Evolutionary conservation across 1,139 yeast genomes (phyloP), one percentile per base, ranked within the genome.

Genomic region (Hyphopichia pseudoburtonii): DNA sequence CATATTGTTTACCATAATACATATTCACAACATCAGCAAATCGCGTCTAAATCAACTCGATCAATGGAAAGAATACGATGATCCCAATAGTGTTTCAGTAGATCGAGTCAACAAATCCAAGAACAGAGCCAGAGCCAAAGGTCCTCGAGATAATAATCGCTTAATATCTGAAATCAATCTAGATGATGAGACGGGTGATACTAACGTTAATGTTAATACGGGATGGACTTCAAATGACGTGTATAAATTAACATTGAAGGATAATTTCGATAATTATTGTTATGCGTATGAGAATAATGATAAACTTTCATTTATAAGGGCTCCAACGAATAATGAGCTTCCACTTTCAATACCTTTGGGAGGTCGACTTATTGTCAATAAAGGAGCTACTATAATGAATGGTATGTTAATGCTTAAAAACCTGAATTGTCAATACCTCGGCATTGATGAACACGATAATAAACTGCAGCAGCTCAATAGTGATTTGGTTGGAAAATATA

Each of bases 291-390:
- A 71, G 44, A 51, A 56, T 37, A 57, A 59, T 35, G 73, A 66
- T 34, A 56, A 57, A 19, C 48, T 71, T 12, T 54, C 57, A 12
- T 71, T 70, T 48, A 48, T 71, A 25, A 50, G 70, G 17, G 40
- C 46, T 5, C 14, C 23, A 10, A 19, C 6, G 3, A 12, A 15
- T 5, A 30, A 37, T 9, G 48, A 46, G 6, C 50, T 59, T 3
- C 74, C 75, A 8, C 51, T 70, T 18, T 60, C 63, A 1, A 51
- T 69, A 1, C 60, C 59, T n/a, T 51, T 71, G 23, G 76, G 76
- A 1, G 73, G 74, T 1, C 51, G 59, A 29, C 34, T 71, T 15
- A 40, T 57, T 8, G 62, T 70, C 3, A 54, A 56, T 17, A 47
- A 48, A 35, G 74, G 73, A 3, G 51, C 76, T 0, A 30, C 47